Percentiles rank a stretch among this genome's conserved stretches.
Evolutionary conservation across 257 asterid genomes (phyloP).

Genomic region (Solanum virginianum): DNA sequence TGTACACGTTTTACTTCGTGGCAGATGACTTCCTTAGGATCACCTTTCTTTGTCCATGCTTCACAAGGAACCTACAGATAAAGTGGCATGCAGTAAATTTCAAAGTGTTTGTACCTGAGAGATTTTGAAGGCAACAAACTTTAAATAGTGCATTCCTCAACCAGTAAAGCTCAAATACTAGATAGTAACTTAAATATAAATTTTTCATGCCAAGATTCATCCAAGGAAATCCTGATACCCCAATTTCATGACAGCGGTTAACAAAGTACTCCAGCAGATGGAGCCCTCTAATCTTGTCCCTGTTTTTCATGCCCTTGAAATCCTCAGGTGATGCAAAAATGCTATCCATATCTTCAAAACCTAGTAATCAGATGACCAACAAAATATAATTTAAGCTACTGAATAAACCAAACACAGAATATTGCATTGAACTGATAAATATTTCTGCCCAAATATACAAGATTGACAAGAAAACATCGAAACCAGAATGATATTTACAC

Average conservation of each 20-base stretch:
- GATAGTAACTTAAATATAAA: neutral
- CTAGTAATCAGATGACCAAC: conserved; percentile 15
- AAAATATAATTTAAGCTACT: neutral
- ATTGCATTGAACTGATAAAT: neutral
- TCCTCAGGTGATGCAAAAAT: conserved; percentile 65
- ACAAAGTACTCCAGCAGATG: conserved; percentile 83
- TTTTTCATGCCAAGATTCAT: neutral
- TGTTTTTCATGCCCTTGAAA: conserved; percentile 39
- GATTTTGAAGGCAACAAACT: neutral
- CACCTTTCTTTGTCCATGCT: conserved; percentile 77
- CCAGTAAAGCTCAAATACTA: neutral
- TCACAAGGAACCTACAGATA: conserved; percentile 65
- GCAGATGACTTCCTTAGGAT: conserved; percentile 71
- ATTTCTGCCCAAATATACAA: neutral
- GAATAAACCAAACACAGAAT: neutral
- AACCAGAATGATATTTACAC: neutral
- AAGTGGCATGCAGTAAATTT: neutral
- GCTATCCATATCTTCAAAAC: conserved; percentile 77
- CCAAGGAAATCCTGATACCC: conserved; percentile 30
- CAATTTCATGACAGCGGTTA: conserved; percentile 62
- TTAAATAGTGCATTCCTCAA: neutral
- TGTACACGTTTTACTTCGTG: conserved; percentile 49
- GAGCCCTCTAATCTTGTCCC: conserved; percentile 51
- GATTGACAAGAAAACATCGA: neutral
- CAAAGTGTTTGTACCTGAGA: neutral